These are phyloP conservation scores for Neurospora sp. DNA, from an alignment of 495 filamentous ascomycete species.

Conservation along the genomic window DNA sequence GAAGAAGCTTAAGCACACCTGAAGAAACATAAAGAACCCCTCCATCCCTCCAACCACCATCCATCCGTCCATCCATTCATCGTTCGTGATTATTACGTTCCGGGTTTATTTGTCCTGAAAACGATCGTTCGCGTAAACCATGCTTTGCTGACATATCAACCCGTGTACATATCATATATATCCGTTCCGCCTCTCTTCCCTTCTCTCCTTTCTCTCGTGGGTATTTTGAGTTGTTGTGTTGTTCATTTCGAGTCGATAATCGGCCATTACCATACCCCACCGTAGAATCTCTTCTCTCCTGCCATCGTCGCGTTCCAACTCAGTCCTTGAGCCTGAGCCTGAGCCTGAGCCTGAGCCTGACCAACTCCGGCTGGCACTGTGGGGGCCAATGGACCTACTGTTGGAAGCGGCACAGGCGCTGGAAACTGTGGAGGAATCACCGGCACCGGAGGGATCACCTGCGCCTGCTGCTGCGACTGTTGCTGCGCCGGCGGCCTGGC, in stretches of 20 bases:
- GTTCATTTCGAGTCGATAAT: background rate
- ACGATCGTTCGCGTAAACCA: background rate
- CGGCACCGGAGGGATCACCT: slow-evolving; percentile 1
- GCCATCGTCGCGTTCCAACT: background rate
- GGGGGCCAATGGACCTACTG: background rate
- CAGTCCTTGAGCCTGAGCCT: background rate
- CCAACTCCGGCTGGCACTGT: background rate
- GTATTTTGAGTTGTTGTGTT: background rate
- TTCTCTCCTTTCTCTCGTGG: background rate
- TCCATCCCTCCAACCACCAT: background rate
- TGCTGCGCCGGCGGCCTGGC: background rate
- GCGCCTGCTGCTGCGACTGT: slow-evolving; percentile 3
- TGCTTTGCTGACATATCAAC: background rate
- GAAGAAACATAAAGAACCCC: background rate
- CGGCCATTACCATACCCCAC: background rate
- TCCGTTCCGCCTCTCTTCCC: background rate
- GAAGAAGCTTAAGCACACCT: background rate
- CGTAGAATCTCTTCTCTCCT: background rate
- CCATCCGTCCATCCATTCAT: background rate
- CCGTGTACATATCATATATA: background rate
- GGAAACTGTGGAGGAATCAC: background rate
- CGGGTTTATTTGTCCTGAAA: background rate
- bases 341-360: background rate
- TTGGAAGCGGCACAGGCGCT: background rate
- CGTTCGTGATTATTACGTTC: background rate